Evolutionary conservation across 2,329 filamentous ascomycete species (phyloP).

Genomic region (Colletotrichum cereale): DNA sequence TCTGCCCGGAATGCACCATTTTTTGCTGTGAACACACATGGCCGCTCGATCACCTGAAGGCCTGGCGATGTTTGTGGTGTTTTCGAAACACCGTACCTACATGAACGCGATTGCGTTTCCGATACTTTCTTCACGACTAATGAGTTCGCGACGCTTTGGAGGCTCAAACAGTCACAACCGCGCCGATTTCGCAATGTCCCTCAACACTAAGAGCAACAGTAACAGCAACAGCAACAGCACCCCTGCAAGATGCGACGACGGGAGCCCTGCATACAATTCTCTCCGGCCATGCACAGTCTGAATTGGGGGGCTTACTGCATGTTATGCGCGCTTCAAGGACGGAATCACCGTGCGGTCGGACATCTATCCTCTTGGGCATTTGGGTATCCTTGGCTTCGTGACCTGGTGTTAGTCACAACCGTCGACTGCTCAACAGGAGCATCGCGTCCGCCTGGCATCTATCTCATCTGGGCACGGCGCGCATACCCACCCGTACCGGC

Average conservation of each 20-base stretch:
- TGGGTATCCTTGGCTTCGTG: background rate
- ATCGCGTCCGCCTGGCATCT: constrained; percentile 2
- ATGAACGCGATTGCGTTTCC: constrained; percentile 23
- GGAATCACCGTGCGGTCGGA: background rate
- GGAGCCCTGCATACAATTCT: background rate
- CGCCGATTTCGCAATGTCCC: background rate
- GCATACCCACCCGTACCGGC: constrained; percentile 15
- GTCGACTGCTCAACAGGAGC: constrained; percentile 11
- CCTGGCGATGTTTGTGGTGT: background rate
- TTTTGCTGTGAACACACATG: constrained; percentile 19
- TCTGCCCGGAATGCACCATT: background rate
- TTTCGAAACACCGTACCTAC: background rate
- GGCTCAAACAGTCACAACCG: background rate
- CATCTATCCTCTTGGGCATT: background rate
- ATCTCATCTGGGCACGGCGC: constrained; percentile 2
- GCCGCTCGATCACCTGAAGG: constrained; percentile 23
- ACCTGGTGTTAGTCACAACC: constrained; percentile 3
- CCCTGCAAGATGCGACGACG: background rate
- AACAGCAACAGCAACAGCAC: background rate
- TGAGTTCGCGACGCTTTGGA: background rate
- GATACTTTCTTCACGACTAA: background rate
- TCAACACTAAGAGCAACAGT: background rate
- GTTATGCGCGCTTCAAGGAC: background rate
- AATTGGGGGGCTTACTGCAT: background rate
- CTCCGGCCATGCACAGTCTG: background rate